Conservation (phyloP, 768 basidiomycete genomes). For the Lactarius quietus region DNA sequence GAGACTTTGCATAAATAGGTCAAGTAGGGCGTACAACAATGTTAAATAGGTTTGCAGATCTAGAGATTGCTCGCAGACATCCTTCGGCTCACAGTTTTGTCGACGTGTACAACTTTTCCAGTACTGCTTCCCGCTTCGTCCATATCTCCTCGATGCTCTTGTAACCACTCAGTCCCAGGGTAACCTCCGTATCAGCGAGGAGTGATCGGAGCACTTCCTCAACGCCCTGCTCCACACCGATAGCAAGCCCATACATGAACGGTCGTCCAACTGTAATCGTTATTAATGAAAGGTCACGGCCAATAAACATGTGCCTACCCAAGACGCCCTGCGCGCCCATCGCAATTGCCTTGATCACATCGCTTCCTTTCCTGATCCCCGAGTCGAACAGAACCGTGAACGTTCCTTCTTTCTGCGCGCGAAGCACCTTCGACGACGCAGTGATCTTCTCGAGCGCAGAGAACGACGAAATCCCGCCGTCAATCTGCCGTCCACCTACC, state of each 20-base stretch:
- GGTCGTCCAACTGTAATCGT: constrained; percentile 59
- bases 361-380: constrained; percentile 79
- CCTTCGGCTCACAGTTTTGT: constrained; percentile 4
- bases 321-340: constrained; percentile 82
- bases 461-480: constrained; percentile 73
- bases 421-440: constrained; percentile 53
- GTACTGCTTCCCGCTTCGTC: constrained; percentile 51
- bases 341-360: constrained; percentile 81
- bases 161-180: constrained; percentile 61
- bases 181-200: constrained; percentile 64
- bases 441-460: constrained; percentile 68
- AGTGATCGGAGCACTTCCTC: constrained; percentile 68
- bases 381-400: too few species aligned
- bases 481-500: constrained; percentile 68
- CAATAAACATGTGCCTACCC: constrained; percentile 42
- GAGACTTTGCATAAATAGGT: neutral
- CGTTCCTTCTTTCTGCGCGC: constrained; percentile 53
- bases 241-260: constrained; percentile 67
- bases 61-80: neutral
- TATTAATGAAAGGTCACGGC: neutral
- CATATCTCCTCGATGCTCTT: constrained; percentile 54
- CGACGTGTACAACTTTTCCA: constrained; percentile 40
- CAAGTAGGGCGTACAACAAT: neutral
- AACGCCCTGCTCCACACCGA: constrained; percentile 69
- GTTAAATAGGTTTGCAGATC: neutral